These are phyloP conservation scores for Cytospora mali DNA, from an alignment of 2,329 filamentous ascomycete species.

Conservation along the genomic window DNA sequence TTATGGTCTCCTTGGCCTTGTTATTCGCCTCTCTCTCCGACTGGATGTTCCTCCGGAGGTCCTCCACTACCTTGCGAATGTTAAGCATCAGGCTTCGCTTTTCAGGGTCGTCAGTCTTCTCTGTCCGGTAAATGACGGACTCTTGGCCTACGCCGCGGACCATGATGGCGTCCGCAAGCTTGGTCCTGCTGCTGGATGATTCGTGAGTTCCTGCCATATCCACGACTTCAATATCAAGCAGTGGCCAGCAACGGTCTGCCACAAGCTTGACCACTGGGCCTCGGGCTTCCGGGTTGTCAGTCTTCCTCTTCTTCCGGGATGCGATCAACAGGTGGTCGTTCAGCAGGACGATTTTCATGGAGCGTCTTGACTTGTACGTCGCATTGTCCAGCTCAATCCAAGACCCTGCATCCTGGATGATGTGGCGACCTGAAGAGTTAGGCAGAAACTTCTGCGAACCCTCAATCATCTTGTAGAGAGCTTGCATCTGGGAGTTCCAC, in stretches of 20 bases:
- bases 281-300: slow-evolving; percentile 62
- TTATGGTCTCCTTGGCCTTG: slow-evolving; percentile 81
- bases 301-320: slow-evolving; percentile 87
- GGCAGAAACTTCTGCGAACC: slow-evolving; percentile 96
- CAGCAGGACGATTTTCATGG: slow-evolving; percentile 88
- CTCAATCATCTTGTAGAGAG: slow-evolving; percentile 95
- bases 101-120: slow-evolving; percentile 75
- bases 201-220: slow-evolving; percentile 75
- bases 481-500: slow-evolving; percentile 74
- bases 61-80: slow-evolving; percentile 89
- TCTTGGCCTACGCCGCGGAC: slow-evolving; percentile 83
- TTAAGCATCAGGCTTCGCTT: slow-evolving; percentile 83
- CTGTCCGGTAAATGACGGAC: slow-evolving; percentile 91
- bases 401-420: slow-evolving; percentile 86
- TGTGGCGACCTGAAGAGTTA: slow-evolving; percentile 86
- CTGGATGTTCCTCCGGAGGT: slow-evolving; percentile 81
- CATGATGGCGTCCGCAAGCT: slow-evolving; percentile 84
- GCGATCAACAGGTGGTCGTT: slow-evolving; percentile 95
- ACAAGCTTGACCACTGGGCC: slow-evolving; percentile 74
- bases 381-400: slow-evolving; percentile 98
- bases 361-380: slow-evolving; percentile 89
- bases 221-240: slow-evolving; percentile 90
- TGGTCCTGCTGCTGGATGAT: slow-evolving; percentile 58
- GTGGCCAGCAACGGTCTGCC: slow-evolving; percentile 90
- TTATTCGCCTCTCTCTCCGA: slow-evolving; percentile 87